These are phyloP conservation scores for Coemansia sp. DNA, from an alignment of 192 early-diverging fungal genomes.

Conservation along the genomic window DNA sequence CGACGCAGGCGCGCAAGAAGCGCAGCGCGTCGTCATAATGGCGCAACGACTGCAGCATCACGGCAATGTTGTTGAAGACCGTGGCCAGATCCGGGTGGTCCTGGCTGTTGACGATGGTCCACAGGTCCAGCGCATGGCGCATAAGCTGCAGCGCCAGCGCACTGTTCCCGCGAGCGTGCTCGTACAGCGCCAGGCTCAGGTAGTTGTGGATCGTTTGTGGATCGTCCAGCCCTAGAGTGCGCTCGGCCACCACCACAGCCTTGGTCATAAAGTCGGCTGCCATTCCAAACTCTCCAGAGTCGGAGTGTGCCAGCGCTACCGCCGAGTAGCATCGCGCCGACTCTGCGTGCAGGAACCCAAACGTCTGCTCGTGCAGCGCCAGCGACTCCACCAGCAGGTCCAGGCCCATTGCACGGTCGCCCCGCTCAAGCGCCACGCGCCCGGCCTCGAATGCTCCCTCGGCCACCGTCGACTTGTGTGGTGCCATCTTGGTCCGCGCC, in stretches of 20 bases:
- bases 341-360: conserved; percentile 87
- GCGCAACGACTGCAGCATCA: conserved; percentile 72
- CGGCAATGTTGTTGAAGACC: conserved; percentile 63
- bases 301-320: conserved; percentile 79
- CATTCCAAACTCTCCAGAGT: conserved; percentile 67
- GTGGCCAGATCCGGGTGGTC: conserved; percentile 83
- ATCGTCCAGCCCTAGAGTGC: conserved; percentile 81
- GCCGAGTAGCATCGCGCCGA: conserved; percentile 81
- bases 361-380: conserved; percentile 88
- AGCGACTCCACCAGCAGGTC: conserved; percentile 83
- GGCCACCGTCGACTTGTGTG: conserved; percentile 65
- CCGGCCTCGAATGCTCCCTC: conserved; percentile 90
- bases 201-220: conserved; percentile 87
- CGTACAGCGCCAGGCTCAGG: conserved; percentile 86
- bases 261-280: conserved; percentile 62
- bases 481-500: conserved; percentile 35
- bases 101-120: conserved; percentile 72
- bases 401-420: conserved; percentile 72
- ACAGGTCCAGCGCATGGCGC: conserved; percentile 76
- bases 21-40: conserved; percentile 58
- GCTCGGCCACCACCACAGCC: conserved; percentile 81
- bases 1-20: conserved; percentile 71
- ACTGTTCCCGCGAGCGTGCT: conserved; percentile 74
- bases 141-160: conserved; percentile 68
- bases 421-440: conserved; percentile 70